phyloP scores from a whole-genome alignment of 768 basidiomycete genomes.

The Russula brevipes region DNA sequence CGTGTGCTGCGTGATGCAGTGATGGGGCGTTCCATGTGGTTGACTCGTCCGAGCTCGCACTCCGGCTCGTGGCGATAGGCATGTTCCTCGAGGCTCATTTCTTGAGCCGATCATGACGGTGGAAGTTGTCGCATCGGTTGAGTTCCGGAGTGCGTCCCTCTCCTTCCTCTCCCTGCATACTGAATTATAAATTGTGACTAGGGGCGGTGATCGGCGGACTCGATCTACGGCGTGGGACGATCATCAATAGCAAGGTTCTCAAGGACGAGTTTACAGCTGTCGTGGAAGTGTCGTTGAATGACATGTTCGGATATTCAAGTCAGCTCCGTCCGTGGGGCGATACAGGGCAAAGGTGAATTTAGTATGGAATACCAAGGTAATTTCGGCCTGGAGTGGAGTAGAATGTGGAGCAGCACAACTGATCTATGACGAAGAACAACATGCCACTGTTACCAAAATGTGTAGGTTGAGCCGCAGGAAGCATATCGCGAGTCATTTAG shows the following conservation, averaged over 20 bases:
- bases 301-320: too few relatives aligned
- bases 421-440: too few relatives aligned
- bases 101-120: conserved; percentile 49
- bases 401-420: too few relatives aligned
- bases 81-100: conserved; percentile 87
- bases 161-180: background rate
- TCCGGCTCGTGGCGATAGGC: conserved; percentile 83
- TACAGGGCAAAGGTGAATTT: too few relatives aligned
- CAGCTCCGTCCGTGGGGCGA: too few relatives aligned
- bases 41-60: conserved; percentile 96
- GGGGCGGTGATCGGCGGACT: conserved; percentile 89
- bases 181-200: conserved; percentile 25
- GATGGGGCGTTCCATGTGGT: conserved; percentile 92
- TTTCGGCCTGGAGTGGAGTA: background rate
- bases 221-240: conserved; percentile 87
- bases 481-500: too few relatives aligned
- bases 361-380: conserved; percentile 43
- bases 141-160: too few relatives aligned
- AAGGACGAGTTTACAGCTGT: too few relatives aligned
- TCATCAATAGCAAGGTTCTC: conserved; percentile 50
- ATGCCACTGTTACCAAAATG: too few relatives aligned
- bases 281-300: too few relatives aligned
- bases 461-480: too few relatives aligned
- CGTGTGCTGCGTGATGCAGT: conserved; percentile 83
- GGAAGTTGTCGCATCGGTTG: conserved; percentile 31